These are phyloP conservation scores for Paraphaeosphaeria sporulosa DNA, from an alignment of 2,329 filamentous ascomycete species.

Conservation along the genomic window DNA sequence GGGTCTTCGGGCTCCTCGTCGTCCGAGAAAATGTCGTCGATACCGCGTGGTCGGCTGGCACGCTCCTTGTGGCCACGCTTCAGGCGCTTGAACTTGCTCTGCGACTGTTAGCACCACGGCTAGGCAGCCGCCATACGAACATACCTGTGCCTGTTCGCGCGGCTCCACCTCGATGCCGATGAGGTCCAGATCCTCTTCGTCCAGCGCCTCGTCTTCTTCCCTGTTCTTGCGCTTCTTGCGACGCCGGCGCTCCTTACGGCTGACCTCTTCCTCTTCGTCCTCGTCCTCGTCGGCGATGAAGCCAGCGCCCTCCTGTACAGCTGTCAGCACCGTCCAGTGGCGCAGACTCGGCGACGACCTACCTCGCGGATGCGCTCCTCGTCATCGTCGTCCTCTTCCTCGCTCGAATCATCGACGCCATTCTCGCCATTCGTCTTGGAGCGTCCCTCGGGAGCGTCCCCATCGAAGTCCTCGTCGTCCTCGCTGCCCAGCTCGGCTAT, in stretches of 20 bases:
- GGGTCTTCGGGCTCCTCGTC: conserved; percentile 79
- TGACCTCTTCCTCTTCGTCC: conserved; percentile 69
- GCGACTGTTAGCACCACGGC: conserved; percentile 24
- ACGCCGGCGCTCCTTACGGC: conserved; percentile 62
- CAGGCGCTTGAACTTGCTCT: conserved; percentile 95
- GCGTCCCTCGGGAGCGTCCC: conserved; percentile 30
- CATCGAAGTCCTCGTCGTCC: conserved; percentile 50
- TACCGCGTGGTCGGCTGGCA: conserved; percentile 68
- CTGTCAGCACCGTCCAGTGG: conserved; percentile 24
- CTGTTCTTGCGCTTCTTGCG: conserved; percentile 78
- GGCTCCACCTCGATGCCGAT: conserved; percentile 83
- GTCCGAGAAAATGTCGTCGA: conserved; percentile 94
- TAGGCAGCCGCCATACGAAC: conserved; percentile 6
- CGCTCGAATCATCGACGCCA: conserved; percentile 47
- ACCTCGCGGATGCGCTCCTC: conserved; percentile 45
- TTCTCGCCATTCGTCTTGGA: conserved; percentile 40
- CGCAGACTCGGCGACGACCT: conserved; percentile 20
- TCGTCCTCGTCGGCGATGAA: conserved; percentile 96
- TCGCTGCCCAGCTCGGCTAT: conserved; percentile 82
- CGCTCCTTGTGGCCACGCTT: conserved; percentile 87
- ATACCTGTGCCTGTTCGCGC: conserved; percentile 73
- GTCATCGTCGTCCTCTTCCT: conserved; percentile 52
- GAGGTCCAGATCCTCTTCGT: conserved; percentile 94
- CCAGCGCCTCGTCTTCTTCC: conserved; percentile 83
- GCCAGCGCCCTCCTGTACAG: conserved; percentile 79